These are phyloP conservation scores for Aspergillus sparsus DNA, from an alignment of 495 filamentous ascomycete genomes.

Conservation along the genomic window DNA sequence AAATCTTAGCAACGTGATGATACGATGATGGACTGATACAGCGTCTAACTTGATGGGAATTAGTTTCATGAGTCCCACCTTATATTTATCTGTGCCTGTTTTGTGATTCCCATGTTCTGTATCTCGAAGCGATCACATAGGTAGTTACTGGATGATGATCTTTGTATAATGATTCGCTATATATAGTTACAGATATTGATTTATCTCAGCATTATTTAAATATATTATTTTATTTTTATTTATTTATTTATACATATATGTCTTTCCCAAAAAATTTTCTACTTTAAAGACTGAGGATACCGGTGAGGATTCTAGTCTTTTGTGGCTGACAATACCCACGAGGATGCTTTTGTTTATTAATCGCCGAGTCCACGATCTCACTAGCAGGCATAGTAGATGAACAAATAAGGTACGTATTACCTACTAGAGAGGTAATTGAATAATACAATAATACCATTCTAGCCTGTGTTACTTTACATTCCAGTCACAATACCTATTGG, in stretches of 20 bases:
- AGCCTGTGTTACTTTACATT: too few species aligned
- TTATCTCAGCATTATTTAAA: background rate
- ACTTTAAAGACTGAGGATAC: too few species aligned
- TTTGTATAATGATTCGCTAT: slow-evolving; percentile 19
- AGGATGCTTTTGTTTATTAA: too few species aligned
- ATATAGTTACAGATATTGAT: slow-evolving; percentile 13
- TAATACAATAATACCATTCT: too few species aligned
- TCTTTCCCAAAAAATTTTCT: background rate
- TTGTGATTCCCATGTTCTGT: slow-evolving; percentile 25
- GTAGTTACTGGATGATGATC: slow-evolving; percentile 5
- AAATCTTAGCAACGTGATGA: background rate
- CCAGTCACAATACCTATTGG: too few species aligned
- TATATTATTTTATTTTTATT: background rate
- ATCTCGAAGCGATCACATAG: slow-evolving; percentile 19
- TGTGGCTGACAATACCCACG: too few species aligned
- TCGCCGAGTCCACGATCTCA: too few species aligned
- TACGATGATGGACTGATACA: background rate
- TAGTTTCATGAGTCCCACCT: background rate
- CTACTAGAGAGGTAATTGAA: too few species aligned
- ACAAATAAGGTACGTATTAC: too few species aligned
- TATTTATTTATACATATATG: background rate
- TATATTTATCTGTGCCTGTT: slow-evolving; percentile 7
- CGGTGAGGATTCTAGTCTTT: too few species aligned
- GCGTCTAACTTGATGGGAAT: background rate
- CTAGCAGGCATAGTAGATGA: too few species aligned